Evolutionary conservation across 2,329 filamentous ascomycete genomes (phyloP), one percentile per base, ranked within the genome.

Genomic region (Cladophialophora carrionii): DNA sequence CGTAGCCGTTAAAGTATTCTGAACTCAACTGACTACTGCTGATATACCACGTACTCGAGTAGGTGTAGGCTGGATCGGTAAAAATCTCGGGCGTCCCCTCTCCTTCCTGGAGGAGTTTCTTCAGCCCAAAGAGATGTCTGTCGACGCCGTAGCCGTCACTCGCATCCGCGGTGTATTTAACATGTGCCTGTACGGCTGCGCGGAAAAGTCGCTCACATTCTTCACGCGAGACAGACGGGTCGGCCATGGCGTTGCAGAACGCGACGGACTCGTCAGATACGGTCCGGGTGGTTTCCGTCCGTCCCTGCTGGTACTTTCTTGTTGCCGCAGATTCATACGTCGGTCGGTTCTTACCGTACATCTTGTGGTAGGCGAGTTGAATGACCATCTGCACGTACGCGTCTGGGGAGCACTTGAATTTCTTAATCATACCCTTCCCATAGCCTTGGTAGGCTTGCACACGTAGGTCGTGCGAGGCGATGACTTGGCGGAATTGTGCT

Each of bases 321-420:
- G 92, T 96, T 3, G 95, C 89, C 26, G 95, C 95, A 4, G 93
- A 97, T 81, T 99, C 95, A 82, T 99, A 99, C 0, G 96, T 99
- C 1, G 95, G 95, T 3, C 95, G 87, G 84, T 93, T 97, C 84
- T 93, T 92, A 83, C 95, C 95, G 80, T 96, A 96, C 91, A 99
- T 97, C 82, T 98, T 98, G 85, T 89, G 89, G 84, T 99, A 99
- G 46, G 95, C 95, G 60, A 98, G 87, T 79, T 99, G 95, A 77
- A 99, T 99, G 77, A 97, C 83, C 92, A 99, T 95, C 81, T 99
- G 95, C 49, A 98, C 92, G 78, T 96, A 99, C 34, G 94, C 95
- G 74, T 99, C 96, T 32, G 95, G 95, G 29, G 91, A 96, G 86
- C 91, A 96, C 82, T 92, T 96, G 88, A 99, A 98, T 80, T 96